These are phyloP conservation scores for Onygena corvina DNA, from an alignment of 2,329 filamentous ascomycete genomes.

Conservation along the genomic window DNA sequence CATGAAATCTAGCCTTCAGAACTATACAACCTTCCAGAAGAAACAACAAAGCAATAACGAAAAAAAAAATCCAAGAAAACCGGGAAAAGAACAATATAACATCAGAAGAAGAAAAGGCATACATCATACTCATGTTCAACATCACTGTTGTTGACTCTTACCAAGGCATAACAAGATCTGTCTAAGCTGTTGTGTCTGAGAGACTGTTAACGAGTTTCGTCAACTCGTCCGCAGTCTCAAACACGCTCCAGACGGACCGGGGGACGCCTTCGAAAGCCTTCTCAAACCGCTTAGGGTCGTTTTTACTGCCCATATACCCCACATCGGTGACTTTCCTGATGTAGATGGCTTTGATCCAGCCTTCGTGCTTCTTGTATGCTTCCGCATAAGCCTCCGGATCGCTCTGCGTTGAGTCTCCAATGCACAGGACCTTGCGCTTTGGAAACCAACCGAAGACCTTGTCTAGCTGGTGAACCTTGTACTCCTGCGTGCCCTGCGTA, in stretches of 20 bases:
- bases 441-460: slow-evolving; percentile 73
- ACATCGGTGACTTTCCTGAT: slow-evolving; percentile 75
- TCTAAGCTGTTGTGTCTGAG: slow-evolving; percentile 13
- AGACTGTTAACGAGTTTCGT: slow-evolving; percentile 24
- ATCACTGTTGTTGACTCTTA: not conserved
- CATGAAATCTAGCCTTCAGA: not conserved
- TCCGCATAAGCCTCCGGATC: slow-evolving; percentile 86
- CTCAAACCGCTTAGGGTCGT: slow-evolving; percentile 63
- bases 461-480: slow-evolving; percentile 69
- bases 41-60: not conserved
- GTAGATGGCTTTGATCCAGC: slow-evolving; percentile 71
- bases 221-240: slow-evolving; percentile 61
- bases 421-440: slow-evolving; percentile 62
- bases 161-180: slow-evolving; percentile 14
- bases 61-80: not conserved
- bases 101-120: too few species aligned
- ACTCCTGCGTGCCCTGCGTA: slow-evolving; percentile 68
- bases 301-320: slow-evolving; percentile 60
- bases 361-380: slow-evolving; percentile 54
- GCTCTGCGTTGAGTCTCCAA: slow-evolving; percentile 83
- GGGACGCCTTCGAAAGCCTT: slow-evolving; percentile 70
- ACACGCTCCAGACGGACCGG: slow-evolving; percentile 62
- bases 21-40: not conserved
- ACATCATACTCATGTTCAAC: not conserved
- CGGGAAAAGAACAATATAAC: not conserved